Evolutionary conservation across 2,329 filamentous ascomycete species (phyloP), one percentile per base, ranked within the genome.

Genomic region (Zarea fungicola): DNA sequence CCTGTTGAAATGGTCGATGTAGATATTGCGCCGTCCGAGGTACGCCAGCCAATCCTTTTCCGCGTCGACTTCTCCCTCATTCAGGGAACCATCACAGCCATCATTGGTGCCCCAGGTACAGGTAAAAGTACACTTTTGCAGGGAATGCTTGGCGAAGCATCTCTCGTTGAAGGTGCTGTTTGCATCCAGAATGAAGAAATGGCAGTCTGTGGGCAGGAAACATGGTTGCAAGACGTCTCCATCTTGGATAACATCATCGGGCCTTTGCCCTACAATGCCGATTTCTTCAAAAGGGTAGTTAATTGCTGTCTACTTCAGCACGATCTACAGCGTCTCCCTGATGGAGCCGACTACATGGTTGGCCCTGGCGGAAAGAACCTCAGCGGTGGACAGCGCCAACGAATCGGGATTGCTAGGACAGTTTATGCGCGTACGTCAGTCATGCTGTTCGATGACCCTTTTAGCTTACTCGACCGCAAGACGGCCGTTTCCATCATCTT

Each of bases 401-500:
- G 40, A 23, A 40, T 49, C 16, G 48, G 45, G 2, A 48, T 48
- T 9, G 45, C 45, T 9, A 26, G 45, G 11, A 48, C 45, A 21
- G 45, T 48, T 2, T 48, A 48, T 14, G 28, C 45, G 7, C 45
- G 45, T 28, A 41, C 45, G 6, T 35, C 45, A 7, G 45, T 48
- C 3, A 48, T 48, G 45, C 37, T 48, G n/a, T 48, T 48, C 8
- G 45, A 48, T 13, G 45, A 48, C 16, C 45, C 45, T 9, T 48
- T 48, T 21, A 37, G 28, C 7, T 18, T 37, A 8, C 45, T 48
- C 14, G 45, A 48, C 13, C 28, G 37, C 6, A 48, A 42, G 19
- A 48, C 45, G 13, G 45, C 45, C 7, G 45, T 48, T 9, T 48
- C 45, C 16, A 48, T 48, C 21, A 14, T 48, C 11, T 48, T 48